These are phyloP conservation scores for Populus davidiana DNA, from an alignment of 345 rosid genomes.

Conservation along the genomic window DNA sequence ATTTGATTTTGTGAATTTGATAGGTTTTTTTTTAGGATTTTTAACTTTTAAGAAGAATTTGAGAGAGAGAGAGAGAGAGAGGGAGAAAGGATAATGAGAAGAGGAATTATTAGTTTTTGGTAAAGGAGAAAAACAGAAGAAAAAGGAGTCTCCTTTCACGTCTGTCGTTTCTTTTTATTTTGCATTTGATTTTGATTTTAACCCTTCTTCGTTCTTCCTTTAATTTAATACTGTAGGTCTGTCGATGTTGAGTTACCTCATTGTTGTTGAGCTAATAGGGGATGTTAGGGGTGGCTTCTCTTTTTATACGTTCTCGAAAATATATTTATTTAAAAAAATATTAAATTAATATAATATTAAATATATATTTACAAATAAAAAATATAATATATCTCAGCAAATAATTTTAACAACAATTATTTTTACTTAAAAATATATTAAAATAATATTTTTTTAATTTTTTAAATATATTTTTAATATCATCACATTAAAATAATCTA, in stretches of 20 bases:
- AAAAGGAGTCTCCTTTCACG: slow-evolving; percentile 1
- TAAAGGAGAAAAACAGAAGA: not conserved
- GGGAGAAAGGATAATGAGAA: slow-evolving; percentile 26
- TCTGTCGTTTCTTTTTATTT: not conserved
- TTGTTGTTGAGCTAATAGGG: not conserved
- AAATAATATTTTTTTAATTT: no score
- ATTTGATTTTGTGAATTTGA: not conserved
- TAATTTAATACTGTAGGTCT: not conserved
- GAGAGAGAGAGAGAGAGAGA: slow-evolving; percentile 19
- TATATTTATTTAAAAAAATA: no score
- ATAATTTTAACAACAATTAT: no score
- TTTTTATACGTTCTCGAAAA: no score
- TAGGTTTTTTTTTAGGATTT: not conserved
- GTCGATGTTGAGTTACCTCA: not conserved
- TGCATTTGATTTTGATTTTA: not conserved
- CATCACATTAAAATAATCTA: no score
- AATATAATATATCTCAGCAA: no score
- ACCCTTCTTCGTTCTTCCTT: not conserved
- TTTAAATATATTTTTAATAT: no score
- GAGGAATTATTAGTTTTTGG: not conserved
- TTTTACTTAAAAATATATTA: no score
- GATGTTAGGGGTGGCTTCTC: not conserved
- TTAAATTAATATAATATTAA: no score
- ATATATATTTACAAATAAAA: no score
- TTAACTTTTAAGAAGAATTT: not conserved